Conservation (phyloP, 768 basidiomycete genomes). For the Russula vinacea region DNA sequence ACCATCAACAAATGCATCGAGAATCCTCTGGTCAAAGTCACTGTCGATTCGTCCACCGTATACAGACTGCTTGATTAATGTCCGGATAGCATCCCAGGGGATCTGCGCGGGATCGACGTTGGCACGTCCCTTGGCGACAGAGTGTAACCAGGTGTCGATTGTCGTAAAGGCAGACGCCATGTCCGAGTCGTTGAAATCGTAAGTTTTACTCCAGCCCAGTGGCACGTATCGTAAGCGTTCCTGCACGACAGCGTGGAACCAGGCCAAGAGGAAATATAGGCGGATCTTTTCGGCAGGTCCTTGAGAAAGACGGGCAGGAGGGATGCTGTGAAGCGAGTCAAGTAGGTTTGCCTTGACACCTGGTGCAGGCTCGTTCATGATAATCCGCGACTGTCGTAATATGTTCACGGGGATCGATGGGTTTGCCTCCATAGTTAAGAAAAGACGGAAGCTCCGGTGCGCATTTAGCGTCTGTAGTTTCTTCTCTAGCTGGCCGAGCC, state of each 20-base stretch:
- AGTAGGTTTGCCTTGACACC: slow-evolving; percentile 95
- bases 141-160: slow-evolving; percentile 85
- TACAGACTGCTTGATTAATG: slow-evolving; percentile 91
- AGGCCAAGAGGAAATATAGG: slow-evolving; percentile 92
- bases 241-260: slow-evolving; percentile 98
- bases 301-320: slow-evolving; percentile 65
- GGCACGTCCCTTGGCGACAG: slow-evolving; percentile 78
- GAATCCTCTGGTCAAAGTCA: slow-evolving; percentile 88
- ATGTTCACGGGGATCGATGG: slow-evolving; percentile 95
- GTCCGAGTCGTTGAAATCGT: slow-evolving; percentile 99
- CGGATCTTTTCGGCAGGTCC: slow-evolving; percentile 93
- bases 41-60: slow-evolving; percentile 94
- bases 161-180: slow-evolving; percentile 89
- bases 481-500: slow-evolving; percentile 96
- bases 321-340: slow-evolving; percentile 78
- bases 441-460: slow-evolving; percentile 89
- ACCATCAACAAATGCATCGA: slow-evolving; percentile 89
- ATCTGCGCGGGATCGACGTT: slow-evolving; percentile 91
- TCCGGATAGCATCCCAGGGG: slow-evolving; percentile 94
- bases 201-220: slow-evolving; percentile 92
- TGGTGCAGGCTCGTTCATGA: slow-evolving; percentile 99
- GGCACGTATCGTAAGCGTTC: slow-evolving; percentile 96
- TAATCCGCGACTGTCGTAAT: slow-evolving; percentile 88
- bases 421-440: slow-evolving; percentile 97
- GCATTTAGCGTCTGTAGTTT: slow-evolving; percentile 89